Conservation (phyloP, 1,284 basidiomycete species). For the Trametes versicolor region DNA sequence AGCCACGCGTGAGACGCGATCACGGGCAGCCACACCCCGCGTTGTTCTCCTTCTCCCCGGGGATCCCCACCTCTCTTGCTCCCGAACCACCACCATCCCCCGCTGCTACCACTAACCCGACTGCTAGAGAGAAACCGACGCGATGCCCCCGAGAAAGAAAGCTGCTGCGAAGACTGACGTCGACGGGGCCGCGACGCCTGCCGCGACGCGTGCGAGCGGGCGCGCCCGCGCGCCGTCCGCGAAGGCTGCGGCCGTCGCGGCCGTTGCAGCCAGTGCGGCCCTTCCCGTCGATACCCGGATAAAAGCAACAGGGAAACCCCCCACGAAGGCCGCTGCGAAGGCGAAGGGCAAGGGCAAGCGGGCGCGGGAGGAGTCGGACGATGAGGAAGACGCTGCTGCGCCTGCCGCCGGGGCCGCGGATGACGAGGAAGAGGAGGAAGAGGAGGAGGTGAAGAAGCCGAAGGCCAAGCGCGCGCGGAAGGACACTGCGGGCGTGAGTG, state of each 20-base stretch:
- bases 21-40: slow-evolving; percentile 10
- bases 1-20: slow-evolving; percentile 16
- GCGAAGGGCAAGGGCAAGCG: slow-evolving; percentile 43
- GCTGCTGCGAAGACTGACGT: slow-evolving; percentile 28
- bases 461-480: slow-evolving; percentile 35
- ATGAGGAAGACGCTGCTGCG: slow-evolving; percentile 33
- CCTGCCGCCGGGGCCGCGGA: slow-evolving; percentile 31
- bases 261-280: slow-evolving; percentile 20
- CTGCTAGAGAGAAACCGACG: background rate
- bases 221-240: slow-evolving; percentile 36
- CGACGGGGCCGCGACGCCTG: slow-evolving; percentile 20
- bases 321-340: slow-evolving; percentile 27
- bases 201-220: slow-evolving; percentile 32
- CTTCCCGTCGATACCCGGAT: slow-evolving; percentile 1
- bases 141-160: slow-evolving; percentile 49
- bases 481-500: slow-evolving; percentile 28
- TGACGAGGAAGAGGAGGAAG: slow-evolving; percentile 23
- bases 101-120: background rate
- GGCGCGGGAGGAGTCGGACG: slow-evolving; percentile 35
- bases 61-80: background rate
- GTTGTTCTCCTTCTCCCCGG: background rate
- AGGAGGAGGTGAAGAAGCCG: slow-evolving; percentile 13
- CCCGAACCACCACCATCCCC: background rate
- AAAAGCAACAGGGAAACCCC: slow-evolving; percentile 2
- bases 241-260: slow-evolving; percentile 37